These are phyloP conservation scores for Nowakowskiella sp. DNA, from an alignment of 192 early-diverging fungal genomes.

Conservation along the genomic window DNA sequence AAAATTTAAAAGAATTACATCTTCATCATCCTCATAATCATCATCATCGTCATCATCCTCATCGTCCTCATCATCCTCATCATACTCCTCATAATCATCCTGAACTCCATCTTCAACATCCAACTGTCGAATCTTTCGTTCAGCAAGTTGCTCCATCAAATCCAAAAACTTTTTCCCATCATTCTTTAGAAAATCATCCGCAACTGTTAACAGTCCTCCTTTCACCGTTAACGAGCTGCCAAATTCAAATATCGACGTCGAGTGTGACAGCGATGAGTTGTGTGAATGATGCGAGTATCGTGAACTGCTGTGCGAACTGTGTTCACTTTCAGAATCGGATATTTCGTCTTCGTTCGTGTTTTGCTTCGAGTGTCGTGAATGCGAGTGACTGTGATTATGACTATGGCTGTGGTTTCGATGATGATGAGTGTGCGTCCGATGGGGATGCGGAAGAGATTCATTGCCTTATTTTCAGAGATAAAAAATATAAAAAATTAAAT, in stretches of 20 bases:
- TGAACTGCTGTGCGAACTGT: too few species aligned
- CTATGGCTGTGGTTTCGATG: not conserved
- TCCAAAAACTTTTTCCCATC: conserved; percentile 94
- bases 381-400: too few species aligned
- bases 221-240: conserved; percentile 70
- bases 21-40: conserved; percentile 19
- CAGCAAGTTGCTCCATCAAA: conserved; percentile 91
- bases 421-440: conserved; percentile 8
- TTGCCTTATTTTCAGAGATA: not conserved
- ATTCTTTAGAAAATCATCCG: conserved; percentile 82
- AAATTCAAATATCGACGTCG: conserved; percentile 54
- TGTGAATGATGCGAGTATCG: too few species aligned
- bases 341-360: conserved; percentile 55
- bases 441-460: conserved; percentile 17
- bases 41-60: conserved; percentile 43
- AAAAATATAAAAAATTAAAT: not conserved
- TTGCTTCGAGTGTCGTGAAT: conserved; percentile 22
- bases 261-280: too few species aligned
- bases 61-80: conserved; percentile 43
- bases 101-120: conserved; percentile 33
- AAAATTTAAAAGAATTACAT: not conserved
- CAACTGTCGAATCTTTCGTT: conserved; percentile 75
- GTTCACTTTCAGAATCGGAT: conserved; percentile 33
- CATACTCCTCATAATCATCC: conserved; percentile 33
- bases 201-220: conserved; percentile 68